A percentile compares a stretch with the other conserved stretches of the same genome.
Evolutionary conservation across 495 filamentous ascomycete species (phyloP).

Genomic region (Penicillium paxilli): DNA sequence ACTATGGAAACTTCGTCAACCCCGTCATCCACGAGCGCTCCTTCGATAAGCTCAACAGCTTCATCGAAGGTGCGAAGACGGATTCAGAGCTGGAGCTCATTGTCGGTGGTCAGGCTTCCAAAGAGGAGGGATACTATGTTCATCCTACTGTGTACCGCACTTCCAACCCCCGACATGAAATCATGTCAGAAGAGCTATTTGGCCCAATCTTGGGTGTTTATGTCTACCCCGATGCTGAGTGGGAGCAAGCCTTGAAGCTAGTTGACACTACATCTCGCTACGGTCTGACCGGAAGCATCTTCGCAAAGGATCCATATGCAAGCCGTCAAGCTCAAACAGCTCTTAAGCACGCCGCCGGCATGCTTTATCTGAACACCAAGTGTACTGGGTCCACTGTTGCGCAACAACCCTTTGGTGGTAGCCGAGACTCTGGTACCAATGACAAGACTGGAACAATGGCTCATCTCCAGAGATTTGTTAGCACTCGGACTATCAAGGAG

Average conservation of each 20-base stretch:
- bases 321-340: conserved; percentile 66
- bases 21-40: conserved; percentile 72
- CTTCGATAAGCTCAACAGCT: conserved; percentile 64
- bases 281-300: conserved; percentile 73
- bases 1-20: conserved; percentile 68
- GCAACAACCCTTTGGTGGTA: conserved; percentile 81
- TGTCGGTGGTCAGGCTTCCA: conserved; percentile 67
- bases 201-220: conserved; percentile 69
- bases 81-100: conserved; percentile 64
- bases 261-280: conserved; percentile 64
- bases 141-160: conserved; percentile 70
- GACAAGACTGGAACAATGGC: conserved; percentile 75
- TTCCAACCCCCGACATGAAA: conserved; percentile 58
- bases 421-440: conserved; percentile 73
- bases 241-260: conserved; percentile 51
- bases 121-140: conserved; percentile 65
- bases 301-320: conserved; percentile 64
- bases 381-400: conserved; percentile 78
- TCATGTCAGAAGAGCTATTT: conserved; percentile 74
- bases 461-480: conserved; percentile 69
- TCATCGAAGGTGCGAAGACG: conserved; percentile 63
- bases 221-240: conserved; percentile 66
- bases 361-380: conserved; percentile 80
- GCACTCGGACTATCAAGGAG: conserved; percentile 74
- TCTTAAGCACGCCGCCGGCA: conserved; percentile 75